These are phyloP conservation scores for Scheffersomyces stambukii DNA, from an alignment of 1,139 yeast species.

Conservation along the genomic window DNA sequence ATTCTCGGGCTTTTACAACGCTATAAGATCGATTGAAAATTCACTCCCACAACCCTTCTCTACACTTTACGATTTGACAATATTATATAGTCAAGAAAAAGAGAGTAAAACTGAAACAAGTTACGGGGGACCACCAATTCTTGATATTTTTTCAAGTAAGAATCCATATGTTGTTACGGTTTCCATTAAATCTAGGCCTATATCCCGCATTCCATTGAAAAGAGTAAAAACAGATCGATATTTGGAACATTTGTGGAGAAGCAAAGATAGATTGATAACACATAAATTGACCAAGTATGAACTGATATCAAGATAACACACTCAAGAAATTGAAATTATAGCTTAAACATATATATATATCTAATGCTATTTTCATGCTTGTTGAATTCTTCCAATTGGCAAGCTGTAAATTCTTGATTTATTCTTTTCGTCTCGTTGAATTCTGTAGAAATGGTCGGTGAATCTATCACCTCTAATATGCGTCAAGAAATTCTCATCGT, in stretches of 20 bases:
- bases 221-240: conserved; percentile 59
- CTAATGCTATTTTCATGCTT: conserved; percentile 14
- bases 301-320: background rate
- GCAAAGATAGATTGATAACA: conserved; percentile 46
- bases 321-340: background rate
- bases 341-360: conserved; percentile 1
- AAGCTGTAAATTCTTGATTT: conserved; percentile 62
- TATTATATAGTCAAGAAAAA: conserved; percentile 32
- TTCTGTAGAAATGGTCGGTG: conserved; percentile 85
- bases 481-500: conserved; percentile 85
- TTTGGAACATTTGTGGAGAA: conserved; percentile 69
- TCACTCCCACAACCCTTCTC: conserved; percentile 20
- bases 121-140: conserved; percentile 44
- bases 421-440: conserved; percentile 76
- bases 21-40: conserved; percentile 20
- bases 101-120: background rate
- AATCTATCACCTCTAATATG: conserved; percentile 83
- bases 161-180: conserved; percentile 43
- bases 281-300: conserved; percentile 6
- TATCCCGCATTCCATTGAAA: conserved; percentile 50
- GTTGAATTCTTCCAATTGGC: conserved; percentile 39
- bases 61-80: conserved; percentile 50
- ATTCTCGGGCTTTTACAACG: conserved; percentile 48
- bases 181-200: conserved; percentile 42
- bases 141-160: conserved; percentile 49